Evolutionary conservation across 371 early-diverging fungal species (phyloP), one percentile per base, ranked within the genome.

Genomic region (Batkoa obscura): DNA sequence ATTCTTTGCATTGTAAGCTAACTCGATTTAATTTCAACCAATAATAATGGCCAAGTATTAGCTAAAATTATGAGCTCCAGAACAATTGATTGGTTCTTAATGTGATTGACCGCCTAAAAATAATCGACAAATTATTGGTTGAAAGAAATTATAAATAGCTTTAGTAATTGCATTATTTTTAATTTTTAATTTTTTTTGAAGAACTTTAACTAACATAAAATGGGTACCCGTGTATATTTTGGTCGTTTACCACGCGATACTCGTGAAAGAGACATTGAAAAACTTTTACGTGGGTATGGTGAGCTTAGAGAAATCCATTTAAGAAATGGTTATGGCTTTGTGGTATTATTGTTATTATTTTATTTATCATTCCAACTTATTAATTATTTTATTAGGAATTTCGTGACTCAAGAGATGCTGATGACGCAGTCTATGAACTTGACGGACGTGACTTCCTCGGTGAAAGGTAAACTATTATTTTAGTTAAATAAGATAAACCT

Each of bases 291-390:
- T 58, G 67, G 62, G 47, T 83, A 76, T 60, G 83, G 83, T 35
- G 72, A 75, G 41, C 76, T 84, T 62, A 75, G 78, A 60, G 85
- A 84, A 61, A 74, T 82, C 54, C 81, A 75, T 58, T 62, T 84
- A 57, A 80, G 80, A 67, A 74, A 68, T 50, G 84, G 81, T 23
- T 84, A 78, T 63, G 84, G 83, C 35, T 84, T 84, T 66, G 78
- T 84, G 39, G 76, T 63, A 60, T 31, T 59, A 41, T 35, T 15
- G 31, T 9, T 17, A 45, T 23, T 23, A 33, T 35, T 58, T 55
- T 34, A 46, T 47, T 50, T 50, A 10, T 36, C 3, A 48, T 48
- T 31, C 17, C 15, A 52, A 31, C 13, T 17, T 23, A 23, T 23
- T 23, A 23, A 23, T 23, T 23, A 23, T 23, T 23, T 23, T 23